A percentile compares a stretch with the other conserved stretches of the same genome.
These are phyloP conservation scores for Dothidotthia symphoricarpi DNA, from an alignment of 2,329 filamentous ascomycete species.

Conservation along the genomic window DNA sequence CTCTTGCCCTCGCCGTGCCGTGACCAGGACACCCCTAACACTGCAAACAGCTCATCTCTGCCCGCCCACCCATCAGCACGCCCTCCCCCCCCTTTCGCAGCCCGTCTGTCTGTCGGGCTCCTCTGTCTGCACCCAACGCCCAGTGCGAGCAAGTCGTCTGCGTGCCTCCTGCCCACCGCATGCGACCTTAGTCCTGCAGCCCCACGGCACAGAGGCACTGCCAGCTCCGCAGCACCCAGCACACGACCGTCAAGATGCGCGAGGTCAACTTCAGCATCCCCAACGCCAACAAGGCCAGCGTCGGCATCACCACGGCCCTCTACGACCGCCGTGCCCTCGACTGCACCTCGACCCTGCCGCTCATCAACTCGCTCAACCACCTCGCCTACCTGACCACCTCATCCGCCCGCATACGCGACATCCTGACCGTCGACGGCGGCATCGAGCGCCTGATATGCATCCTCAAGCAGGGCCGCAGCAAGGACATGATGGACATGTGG, in stretches of 20 bases:
- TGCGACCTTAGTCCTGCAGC: constrained; percentile 36
- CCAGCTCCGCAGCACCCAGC: too few relatives aligned
- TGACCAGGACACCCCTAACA: constrained; percentile 32
- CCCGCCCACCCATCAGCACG: constrained; percentile 19
- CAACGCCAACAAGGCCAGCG: constrained; percentile 98
- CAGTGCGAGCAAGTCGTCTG: too few relatives aligned
- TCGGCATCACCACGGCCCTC: constrained; percentile 96
- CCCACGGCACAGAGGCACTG: constrained; percentile 25
- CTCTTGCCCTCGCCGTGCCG: too few relatives aligned
- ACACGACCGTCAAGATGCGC: constrained; percentile 89
- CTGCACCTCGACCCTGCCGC: constrained; percentile 93
- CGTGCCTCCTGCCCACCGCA: constrained; percentile 22
- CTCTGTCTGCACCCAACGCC: constrained; percentile 9
- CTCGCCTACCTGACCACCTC: constrained; percentile 98
- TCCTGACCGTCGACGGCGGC: constrained; percentile 96
- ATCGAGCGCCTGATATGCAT: constrained; percentile 97
- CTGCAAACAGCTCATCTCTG: constrained; percentile 36
- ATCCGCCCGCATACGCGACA: constrained; percentile 94
- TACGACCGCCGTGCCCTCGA: constrained; percentile 97
- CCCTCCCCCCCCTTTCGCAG: constrained; percentile 1
- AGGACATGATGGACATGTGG: constrained; percentile 99
- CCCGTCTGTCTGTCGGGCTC: constrained; percentile 13
- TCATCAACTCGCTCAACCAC: constrained; percentile 99
- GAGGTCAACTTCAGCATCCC: constrained; percentile 99
- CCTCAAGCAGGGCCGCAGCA: constrained; percentile 93